phyloP scores from a whole-genome alignment of 148 eudicot species.

The Arctostaphylos glauca region DNA sequence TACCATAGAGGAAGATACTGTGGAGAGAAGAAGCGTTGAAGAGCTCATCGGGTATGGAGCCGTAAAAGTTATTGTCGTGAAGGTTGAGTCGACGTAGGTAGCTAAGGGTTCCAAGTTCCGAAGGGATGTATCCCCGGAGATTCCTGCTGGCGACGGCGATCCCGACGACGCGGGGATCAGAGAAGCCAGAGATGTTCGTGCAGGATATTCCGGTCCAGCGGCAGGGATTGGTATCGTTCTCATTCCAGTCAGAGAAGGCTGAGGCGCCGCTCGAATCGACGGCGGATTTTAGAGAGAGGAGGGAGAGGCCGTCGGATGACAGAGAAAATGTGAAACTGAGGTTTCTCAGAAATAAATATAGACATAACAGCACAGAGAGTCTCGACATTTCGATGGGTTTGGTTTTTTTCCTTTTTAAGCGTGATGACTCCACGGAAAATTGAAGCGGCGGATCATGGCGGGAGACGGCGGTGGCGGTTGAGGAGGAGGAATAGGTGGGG shows the following conservation, averaged over 20 bases:
- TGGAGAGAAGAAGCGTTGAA: constrained; percentile 87
- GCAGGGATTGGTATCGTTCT: constrained; percentile 58
- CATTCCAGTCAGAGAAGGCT: constrained; percentile 72
- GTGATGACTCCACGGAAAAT: too few relatives aligned
- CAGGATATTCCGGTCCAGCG: constrained; percentile 82
- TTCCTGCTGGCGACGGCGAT: constrained; percentile 55
- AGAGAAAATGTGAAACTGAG: constrained; percentile 22
- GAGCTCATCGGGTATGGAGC: constrained; percentile 66
- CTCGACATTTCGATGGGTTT: not conserved
- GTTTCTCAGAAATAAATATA: not conserved
- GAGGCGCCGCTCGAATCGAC: constrained; percentile 38
- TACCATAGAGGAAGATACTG: constrained; percentile 59
- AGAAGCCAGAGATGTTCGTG: constrained; percentile 29
- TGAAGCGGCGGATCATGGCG: not conserved
- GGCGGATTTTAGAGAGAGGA: constrained; percentile 88
- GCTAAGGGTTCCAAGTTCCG: constrained; percentile 68
- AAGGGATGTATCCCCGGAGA: constrained; percentile 82
- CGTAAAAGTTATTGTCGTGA: constrained; percentile 60
- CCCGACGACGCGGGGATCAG: constrained; percentile 56
- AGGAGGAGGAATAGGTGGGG: constrained; percentile 25
- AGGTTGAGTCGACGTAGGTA: constrained; percentile 81
- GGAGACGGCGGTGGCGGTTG: not conserved
- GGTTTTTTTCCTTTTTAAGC: too few relatives aligned
- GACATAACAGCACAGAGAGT: not conserved
- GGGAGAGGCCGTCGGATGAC: constrained; percentile 77